These are phyloP conservation scores for Elongisporangium senticosum DNA, from an alignment of 352 stramenopile genomes.

Conservation along the genomic window DNA sequence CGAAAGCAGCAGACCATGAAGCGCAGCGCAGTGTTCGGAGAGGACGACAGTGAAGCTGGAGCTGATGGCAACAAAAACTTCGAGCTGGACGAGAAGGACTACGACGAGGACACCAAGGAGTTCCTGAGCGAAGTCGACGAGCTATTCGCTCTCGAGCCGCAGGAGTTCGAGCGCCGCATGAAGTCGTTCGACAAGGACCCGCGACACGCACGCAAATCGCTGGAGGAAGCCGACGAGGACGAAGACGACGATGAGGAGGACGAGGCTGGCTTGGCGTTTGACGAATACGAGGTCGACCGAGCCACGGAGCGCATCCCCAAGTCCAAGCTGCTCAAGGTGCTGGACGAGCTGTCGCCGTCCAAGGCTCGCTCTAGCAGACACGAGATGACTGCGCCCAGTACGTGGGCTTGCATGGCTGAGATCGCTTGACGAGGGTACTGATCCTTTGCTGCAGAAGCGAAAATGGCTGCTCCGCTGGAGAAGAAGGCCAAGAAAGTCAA, in stretches of 20 bases:
- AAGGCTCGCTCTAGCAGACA: conserved; percentile 32
- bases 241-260: conserved; percentile 16
- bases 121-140: conserved; percentile 73
- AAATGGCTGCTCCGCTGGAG: conserved; percentile 58
- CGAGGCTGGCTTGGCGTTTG: conserved; percentile 11
- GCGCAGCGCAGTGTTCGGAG: not conserved
- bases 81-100: conserved; percentile 20
- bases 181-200: conserved; percentile 30
- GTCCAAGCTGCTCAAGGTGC: conserved; percentile 61
- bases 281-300: conserved; percentile 48
- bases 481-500: conserved; percentile 65
- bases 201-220: conserved; percentile 19
- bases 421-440: not conserved
- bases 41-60: conserved; percentile 1
- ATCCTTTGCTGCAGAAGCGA: conserved; percentile 38
- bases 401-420: conserved; percentile 2
- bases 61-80: conserved; percentile 13
- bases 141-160: conserved; percentile 47
- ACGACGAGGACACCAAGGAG: conserved; percentile 53
- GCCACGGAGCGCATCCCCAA: conserved; percentile 65
- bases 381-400: conserved; percentile 36
- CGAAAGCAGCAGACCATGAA: conserved; percentile 12
- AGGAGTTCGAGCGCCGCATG: conserved; percentile 64
- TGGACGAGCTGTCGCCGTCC: conserved; percentile 52
- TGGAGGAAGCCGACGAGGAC: conserved; percentile 4